Percentiles rank a stretch among this genome's conserved stretches.
These are phyloP conservation scores for Oidiodendron maius DNA, from an alignment of 495 filamentous ascomycete species.

Conservation along the genomic window DNA sequence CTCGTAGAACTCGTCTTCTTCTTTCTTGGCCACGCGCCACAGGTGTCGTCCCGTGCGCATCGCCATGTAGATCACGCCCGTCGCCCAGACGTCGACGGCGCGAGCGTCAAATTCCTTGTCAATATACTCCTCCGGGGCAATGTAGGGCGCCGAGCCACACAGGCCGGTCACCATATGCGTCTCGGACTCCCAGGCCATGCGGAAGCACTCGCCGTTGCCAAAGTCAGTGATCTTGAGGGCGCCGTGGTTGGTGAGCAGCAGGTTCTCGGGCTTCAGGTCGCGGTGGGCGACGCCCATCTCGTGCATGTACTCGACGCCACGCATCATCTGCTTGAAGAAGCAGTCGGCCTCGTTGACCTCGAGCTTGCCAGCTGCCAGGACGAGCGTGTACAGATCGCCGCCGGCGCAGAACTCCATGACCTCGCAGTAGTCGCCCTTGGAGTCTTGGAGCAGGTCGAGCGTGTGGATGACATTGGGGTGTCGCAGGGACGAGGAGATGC, in stretches of 20 bases:
- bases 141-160: slow-evolving; percentile 95
- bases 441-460: slow-evolving; percentile 87
- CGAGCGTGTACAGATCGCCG: slow-evolving; percentile 91
- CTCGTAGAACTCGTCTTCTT: slow-evolving; percentile 95
- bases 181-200: slow-evolving; percentile 99
- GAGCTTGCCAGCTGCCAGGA: slow-evolving; percentile 86
- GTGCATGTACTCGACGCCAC: slow-evolving; percentile 98
- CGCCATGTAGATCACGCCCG: slow-evolving; percentile 99
- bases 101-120: slow-evolving; percentile 95
- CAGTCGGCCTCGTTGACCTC: slow-evolving; percentile 94
- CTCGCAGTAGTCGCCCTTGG: slow-evolving; percentile 98
- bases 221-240: slow-evolving; percentile 99
- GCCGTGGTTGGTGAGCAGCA: slow-evolving; percentile 87
- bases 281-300: slow-evolving; percentile 99
- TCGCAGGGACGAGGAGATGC: slow-evolving; percentile 92
- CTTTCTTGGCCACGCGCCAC: slow-evolving; percentile 92
- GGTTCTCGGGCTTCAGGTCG: slow-evolving; percentile 95
- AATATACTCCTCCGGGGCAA: slow-evolving; percentile 92
- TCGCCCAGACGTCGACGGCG: slow-evolving; percentile 96
- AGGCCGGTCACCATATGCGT: slow-evolving; percentile 96
- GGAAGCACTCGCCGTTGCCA: slow-evolving; percentile 98
- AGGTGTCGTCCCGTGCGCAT: slow-evolving; percentile 96
- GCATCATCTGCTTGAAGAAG: slow-evolving; percentile 99
- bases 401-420: slow-evolving; percentile 99
- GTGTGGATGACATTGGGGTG: slow-evolving; percentile 99